A percentile compares a stretch with the other conserved stretches of the same genome.
These are phyloP conservation scores for Cicer judaicum DNA, from an alignment of 306 rosid species.

Conservation along the genomic window DNA sequence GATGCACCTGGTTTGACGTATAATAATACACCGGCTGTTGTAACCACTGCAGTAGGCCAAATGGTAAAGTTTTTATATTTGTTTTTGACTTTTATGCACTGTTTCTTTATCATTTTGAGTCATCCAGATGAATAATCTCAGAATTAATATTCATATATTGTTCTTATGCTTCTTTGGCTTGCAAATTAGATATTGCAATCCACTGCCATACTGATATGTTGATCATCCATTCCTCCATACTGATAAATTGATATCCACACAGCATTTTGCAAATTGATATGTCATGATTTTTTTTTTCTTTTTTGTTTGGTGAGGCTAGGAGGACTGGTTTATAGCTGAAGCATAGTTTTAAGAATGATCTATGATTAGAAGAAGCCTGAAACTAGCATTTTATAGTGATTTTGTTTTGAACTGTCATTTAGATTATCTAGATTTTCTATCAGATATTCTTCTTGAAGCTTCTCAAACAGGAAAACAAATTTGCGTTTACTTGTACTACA, in stretches of 20 bases:
- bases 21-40: conserved; percentile 63
- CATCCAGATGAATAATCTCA: conserved; percentile 19
- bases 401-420: conserved; percentile 20
- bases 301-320: not conserved
- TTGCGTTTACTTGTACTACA: not conserved
- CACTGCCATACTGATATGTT: conserved; percentile 4
- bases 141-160: conserved; percentile 1
- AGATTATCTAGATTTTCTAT: conserved; percentile 13
- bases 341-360: conserved; percentile 9
- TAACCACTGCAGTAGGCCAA: conserved; percentile 85
- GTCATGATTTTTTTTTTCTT: conserved; percentile 5
- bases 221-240: not conserved
- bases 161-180: conserved; percentile 15
- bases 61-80: conserved; percentile 60
- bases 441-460: conserved; percentile 25
- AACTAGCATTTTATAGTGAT: conserved; percentile 7
- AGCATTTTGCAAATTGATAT: conserved; percentile 9
- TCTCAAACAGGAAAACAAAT: not conserved
- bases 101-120: conserved; percentile 15
- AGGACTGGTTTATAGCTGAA: conserved; percentile 22
- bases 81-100: conserved; percentile 26
- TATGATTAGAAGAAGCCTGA: not conserved
- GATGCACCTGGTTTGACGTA: conserved; percentile 69
- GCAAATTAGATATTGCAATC: not conserved
- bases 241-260: conserved; percentile 5